Conservation (phyloP, 805 yeast genomes). For the Starmerella kuoi region DNA sequence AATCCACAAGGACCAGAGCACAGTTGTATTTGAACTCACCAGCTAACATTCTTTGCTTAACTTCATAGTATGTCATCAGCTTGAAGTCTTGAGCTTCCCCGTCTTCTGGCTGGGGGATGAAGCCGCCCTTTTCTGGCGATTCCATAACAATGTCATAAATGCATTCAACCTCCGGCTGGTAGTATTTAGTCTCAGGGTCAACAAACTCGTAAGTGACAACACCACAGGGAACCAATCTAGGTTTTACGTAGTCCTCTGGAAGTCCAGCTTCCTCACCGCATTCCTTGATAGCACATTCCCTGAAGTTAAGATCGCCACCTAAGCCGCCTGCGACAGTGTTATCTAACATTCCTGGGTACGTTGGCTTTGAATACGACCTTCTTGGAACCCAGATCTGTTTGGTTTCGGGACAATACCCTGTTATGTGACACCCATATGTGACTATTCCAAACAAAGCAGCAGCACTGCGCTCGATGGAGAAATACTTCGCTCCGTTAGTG, state of each 20-base stretch:
- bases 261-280: conserved; percentile 86
- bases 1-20: conserved; percentile 67
- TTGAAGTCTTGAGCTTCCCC: conserved; percentile 66
- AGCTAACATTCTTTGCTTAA: conserved; percentile 36
- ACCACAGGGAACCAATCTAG: conserved; percentile 43
- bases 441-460: conserved; percentile 73
- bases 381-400: conserved; percentile 66
- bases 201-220: conserved; percentile 47
- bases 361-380: conserved; percentile 63
- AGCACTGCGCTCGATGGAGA: conserved; percentile 67
- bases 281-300: conserved; percentile 75
- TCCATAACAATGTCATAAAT: conserved; percentile 56
- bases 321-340: conserved; percentile 94
- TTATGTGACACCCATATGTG: conserved; percentile 81
- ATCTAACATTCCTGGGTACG: conserved; percentile 84
- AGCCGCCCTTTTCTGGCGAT: conserved; percentile 20
- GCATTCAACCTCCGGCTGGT: conserved; percentile 83
- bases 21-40: conserved; percentile 85
- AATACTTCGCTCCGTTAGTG: conserved; percentile 44
- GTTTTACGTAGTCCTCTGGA: conserved; percentile 37
- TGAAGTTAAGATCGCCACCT: conserved; percentile 63
- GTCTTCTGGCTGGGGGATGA: conserved; percentile 47
- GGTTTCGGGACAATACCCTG: conserved; percentile 42
- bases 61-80: conserved; percentile 49
- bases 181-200: conserved; percentile 39